Evolutionary conservation across 345 rosid species (phyloP).

Genomic region (Gynandropsis gynandra): DNA sequence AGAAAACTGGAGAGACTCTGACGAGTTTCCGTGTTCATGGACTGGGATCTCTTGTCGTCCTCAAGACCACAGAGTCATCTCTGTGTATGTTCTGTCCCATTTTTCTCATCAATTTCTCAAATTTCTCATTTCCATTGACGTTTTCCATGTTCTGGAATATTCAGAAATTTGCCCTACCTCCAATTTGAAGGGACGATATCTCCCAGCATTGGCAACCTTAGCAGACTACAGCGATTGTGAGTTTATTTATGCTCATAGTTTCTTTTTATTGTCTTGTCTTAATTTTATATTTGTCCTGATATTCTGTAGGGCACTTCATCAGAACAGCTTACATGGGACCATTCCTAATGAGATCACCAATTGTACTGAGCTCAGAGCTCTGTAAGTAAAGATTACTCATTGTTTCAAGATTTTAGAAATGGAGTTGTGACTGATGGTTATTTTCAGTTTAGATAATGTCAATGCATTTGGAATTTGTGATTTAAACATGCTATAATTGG

Average conservation of each 20-base stretch:
- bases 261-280: too few relatives aligned
- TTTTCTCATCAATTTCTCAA: too few relatives aligned
- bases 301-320: conserved; percentile 69
- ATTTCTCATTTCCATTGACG: too few relatives aligned
- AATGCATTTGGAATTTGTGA: not conserved
- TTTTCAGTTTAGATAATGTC: not conserved
- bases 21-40: conserved; percentile 82
- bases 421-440: not conserved
- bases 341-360: conserved; percentile 75
- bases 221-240: not conserved
- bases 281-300: too few relatives aligned
- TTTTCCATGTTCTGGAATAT: not conserved
- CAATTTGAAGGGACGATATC: not conserved
- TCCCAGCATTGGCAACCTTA: not conserved
- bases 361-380: conserved; percentile 77
- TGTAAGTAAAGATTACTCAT: conserved; percentile 43
- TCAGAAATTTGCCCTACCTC: not conserved
- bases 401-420: not conserved
- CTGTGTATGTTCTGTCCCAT: conserved; percentile 49
- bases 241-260: not conserved
- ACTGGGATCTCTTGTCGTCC: conserved; percentile 78
- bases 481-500: not conserved
- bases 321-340: conserved; percentile 74
- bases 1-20: conserved; percentile 65
- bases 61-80: conserved; percentile 58